Percentiles rank a stretch among this genome's conserved stretches.
phyloP scores from a whole-genome alignment of 176 grass and related monocot genomes.

The Hordeum marinum region DNA sequence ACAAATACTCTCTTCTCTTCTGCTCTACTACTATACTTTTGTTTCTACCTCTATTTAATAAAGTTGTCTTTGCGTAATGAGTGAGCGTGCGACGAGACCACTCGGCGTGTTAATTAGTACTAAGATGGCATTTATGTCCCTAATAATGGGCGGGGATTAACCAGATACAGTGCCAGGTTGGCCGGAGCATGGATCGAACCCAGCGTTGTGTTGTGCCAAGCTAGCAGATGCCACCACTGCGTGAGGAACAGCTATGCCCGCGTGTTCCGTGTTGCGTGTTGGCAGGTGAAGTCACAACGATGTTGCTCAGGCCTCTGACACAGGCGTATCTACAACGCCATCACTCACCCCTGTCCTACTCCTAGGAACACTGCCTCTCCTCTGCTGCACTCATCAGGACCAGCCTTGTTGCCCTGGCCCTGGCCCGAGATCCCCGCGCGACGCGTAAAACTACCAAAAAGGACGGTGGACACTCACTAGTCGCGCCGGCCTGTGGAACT shows the following conservation, averaged over 20 bases:
- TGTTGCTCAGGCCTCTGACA: slow-evolving; percentile 24
- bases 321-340: background rate
- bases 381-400: background rate
- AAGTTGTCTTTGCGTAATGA: too few relatives aligned
- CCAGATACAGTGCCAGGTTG: background rate
- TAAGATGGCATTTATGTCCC: background rate
- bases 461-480: background rate
- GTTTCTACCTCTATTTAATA: too few relatives aligned
- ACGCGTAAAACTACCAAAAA: background rate
- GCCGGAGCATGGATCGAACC: background rate
- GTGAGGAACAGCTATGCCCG: background rate
- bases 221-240: background rate
- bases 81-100: background rate
- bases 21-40: too few relatives aligned
- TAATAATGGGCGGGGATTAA: background rate
- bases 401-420: background rate
- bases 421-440: background rate
- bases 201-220: background rate
- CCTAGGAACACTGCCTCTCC: background rate
- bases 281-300: slow-evolving; percentile 18
- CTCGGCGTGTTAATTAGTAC: background rate
- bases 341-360: background rate
- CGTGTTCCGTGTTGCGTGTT: background rate
- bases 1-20: background rate
- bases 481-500: background rate